A percentile compares a stretch with the other conserved stretches of the same genome.
These are phyloP conservation scores for Cercospora sojina DNA, from an alignment of 2,329 filamentous ascomycete species.

Conservation along the genomic window DNA sequence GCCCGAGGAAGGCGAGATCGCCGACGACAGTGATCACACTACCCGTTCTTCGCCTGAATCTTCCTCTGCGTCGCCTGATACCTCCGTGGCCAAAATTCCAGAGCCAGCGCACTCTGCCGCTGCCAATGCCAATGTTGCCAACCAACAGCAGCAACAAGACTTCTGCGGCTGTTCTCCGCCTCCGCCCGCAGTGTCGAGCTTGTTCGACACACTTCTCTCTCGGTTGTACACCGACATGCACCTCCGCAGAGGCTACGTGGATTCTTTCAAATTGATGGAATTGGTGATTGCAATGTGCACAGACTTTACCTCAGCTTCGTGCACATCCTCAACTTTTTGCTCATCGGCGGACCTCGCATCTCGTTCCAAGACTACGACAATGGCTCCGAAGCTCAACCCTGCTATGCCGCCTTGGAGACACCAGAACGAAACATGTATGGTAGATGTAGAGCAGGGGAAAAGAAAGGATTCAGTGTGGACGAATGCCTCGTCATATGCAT, in stretches of 20 bases:
- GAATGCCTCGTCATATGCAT: not conserved
- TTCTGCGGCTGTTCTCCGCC: not conserved
- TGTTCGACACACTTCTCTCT: conserved; percentile 7
- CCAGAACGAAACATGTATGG: no score
- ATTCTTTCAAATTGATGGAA: conserved; percentile 1
- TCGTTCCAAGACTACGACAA: not conserved
- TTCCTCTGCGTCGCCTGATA: not conserved
- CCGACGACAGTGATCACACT: not conserved
- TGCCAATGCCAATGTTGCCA: not conserved
- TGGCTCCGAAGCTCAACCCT: not conserved
- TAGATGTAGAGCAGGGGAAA: not conserved
- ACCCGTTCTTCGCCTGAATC: not conserved
- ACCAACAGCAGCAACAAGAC: not conserved
- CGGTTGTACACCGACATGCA: conserved; percentile 1
- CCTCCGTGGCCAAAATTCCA: not conserved
- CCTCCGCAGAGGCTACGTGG: conserved; percentile 7
- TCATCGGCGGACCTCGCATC: not conserved
- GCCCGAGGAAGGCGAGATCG: not conserved
- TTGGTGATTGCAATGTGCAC: conserved; percentile 7
- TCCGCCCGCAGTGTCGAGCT: not conserved
- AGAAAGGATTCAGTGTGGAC: not conserved
- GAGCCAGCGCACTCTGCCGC: not conserved
- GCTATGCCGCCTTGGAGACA: not conserved
- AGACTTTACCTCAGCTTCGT: not conserved
- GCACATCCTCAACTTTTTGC: not conserved